phyloP scores from a whole-genome alignment of 2,329 filamentous ascomycete species.

The Aspergillus viridinutans region DNA sequence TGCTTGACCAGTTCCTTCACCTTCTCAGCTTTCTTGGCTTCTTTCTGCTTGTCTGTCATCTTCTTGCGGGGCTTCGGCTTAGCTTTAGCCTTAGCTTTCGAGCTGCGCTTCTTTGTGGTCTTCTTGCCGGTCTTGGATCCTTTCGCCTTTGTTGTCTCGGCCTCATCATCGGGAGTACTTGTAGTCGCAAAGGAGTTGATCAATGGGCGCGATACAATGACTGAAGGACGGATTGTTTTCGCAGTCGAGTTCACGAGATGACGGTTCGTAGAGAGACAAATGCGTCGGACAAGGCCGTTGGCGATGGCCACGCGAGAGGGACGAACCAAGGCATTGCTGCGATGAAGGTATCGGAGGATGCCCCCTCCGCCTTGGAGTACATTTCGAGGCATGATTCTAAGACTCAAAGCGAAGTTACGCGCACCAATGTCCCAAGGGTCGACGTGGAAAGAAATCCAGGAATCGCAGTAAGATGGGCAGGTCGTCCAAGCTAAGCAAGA shows the following conservation, averaged over 20 bases:
- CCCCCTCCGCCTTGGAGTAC: conserved; percentile 28
- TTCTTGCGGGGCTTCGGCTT: conserved; percentile 28
- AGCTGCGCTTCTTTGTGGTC: conserved; percentile 16
- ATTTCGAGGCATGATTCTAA: conserved; percentile 28
- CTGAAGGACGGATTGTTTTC: conserved; percentile 8
- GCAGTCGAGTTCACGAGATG: conserved; percentile 10
- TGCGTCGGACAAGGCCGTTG: conserved; percentile 24
- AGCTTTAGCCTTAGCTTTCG: conserved; percentile 21
- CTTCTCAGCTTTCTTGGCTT: conserved; percentile 27
- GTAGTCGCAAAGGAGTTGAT: conserved; percentile 31
- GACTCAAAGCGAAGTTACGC: neutral
- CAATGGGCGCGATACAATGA: conserved; percentile 17
- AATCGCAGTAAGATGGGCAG: neutral
- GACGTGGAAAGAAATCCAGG: neutral
- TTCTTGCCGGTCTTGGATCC: conserved; percentile 11
- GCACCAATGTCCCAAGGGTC: neutral
- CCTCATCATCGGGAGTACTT: conserved; percentile 27
- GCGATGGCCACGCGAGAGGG: conserved; percentile 23
- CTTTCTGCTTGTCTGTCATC: conserved; percentile 28
- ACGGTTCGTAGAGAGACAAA: conserved; percentile 19
- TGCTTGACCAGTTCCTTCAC: conserved; percentile 27
- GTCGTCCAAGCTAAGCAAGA: conserved; percentile 4
- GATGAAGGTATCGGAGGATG: conserved; percentile 27
- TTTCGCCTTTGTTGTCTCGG: conserved; percentile 17
- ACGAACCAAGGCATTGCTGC: conserved; percentile 20